These are phyloP conservation scores for Ophiostoma pallidulum DNA, from an alignment of 2,329 filamentous ascomycete species.

Conservation along the genomic window DNA sequence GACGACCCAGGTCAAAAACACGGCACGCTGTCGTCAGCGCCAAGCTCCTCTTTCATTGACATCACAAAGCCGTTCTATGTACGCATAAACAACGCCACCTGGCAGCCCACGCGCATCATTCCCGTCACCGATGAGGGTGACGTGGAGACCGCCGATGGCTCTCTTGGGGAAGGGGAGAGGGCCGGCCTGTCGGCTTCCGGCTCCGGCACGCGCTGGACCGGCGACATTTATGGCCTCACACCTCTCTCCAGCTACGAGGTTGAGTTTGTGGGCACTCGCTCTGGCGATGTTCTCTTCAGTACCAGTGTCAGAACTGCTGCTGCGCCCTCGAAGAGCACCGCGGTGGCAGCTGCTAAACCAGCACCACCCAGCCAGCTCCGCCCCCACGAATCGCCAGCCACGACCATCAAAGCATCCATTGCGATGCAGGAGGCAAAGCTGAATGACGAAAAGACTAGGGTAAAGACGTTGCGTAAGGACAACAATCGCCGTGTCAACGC, in stretches of 20 bases:
- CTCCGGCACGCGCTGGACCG: conserved; percentile 52
- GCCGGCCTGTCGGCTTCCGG: conserved; percentile 16
- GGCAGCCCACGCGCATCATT: conserved; percentile 68
- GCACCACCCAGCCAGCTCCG: conserved; percentile 39
- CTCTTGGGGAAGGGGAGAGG: background rate
- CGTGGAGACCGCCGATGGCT: conserved; percentile 10
- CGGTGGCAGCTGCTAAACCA: conserved; percentile 27
- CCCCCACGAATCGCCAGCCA: conserved; percentile 66
- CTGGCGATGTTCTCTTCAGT: conserved; percentile 58
- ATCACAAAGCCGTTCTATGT: conserved; percentile 69
- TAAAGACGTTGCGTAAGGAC: conserved; percentile 65
- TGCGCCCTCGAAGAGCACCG: conserved; percentile 32
- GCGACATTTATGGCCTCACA: conserved; percentile 59
- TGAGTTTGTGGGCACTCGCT: conserved; percentile 63
- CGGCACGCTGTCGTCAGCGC: conserved; percentile 16
- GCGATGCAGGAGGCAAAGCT: conserved; percentile 61
- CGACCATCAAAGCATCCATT: conserved; percentile 68
- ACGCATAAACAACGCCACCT: conserved; percentile 66
- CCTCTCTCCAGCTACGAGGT: conserved; percentile 68
- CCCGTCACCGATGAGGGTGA: conserved; percentile 27
- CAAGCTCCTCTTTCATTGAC: conserved; percentile 45
- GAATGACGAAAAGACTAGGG: conserved; percentile 56
- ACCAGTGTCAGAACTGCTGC: conserved; percentile 60
- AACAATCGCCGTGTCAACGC: conserved; percentile 60
- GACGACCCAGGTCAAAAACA: conserved; percentile 25